Evolutionary conservation across 1,284 basidiomycete genomes (phyloP).

Genomic region (Apiotrichum gracile): DNA sequence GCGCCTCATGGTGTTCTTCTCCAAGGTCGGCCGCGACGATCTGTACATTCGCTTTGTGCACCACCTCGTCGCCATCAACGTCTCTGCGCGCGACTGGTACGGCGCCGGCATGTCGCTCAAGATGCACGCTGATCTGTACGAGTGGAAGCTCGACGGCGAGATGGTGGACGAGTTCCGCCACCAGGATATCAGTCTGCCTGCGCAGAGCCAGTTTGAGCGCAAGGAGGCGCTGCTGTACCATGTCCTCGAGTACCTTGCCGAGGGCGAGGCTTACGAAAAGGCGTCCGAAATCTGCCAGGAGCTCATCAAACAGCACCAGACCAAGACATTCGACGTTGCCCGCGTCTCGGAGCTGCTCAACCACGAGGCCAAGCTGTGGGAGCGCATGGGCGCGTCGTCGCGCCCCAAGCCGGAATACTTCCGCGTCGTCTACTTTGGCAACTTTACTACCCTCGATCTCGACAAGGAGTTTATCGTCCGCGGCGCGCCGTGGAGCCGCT

Average conservation of each 20-base stretch:
- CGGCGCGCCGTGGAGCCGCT: constrained; percentile 38
- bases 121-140: constrained; percentile 86
- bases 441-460: constrained; percentile 37
- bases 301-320: constrained; percentile 72
- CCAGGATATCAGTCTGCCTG: constrained; percentile 71
- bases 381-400: constrained; percentile 73
- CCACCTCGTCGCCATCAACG: constrained; percentile 80
- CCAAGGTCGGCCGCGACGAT: constrained; percentile 75
- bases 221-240: constrained; percentile 84
- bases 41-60: constrained; percentile 93
- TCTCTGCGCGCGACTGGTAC: constrained; percentile 80
- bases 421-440: constrained; percentile 56
- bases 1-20: constrained; percentile 85
- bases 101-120: constrained; percentile 89
- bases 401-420: constrained; percentile 89
- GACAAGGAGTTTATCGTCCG: constrained; percentile 45
- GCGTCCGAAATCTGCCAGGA: constrained; percentile 91
- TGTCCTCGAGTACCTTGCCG: constrained; percentile 80
- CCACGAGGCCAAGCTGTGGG: constrained; percentile 74
- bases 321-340: constrained; percentile 78
- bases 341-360: constrained; percentile 76
- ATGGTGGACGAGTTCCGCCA: constrained; percentile 73
- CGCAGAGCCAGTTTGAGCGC: constrained; percentile 87
- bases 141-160: constrained; percentile 69
- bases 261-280: constrained; percentile 93